A percentile compares a stretch with the other conserved stretches of the same genome.
These are phyloP conservation scores for Astrothelium subdiscretum DNA, from an alignment of 495 filamentous ascomycete genomes.

Conservation along the genomic window DNA sequence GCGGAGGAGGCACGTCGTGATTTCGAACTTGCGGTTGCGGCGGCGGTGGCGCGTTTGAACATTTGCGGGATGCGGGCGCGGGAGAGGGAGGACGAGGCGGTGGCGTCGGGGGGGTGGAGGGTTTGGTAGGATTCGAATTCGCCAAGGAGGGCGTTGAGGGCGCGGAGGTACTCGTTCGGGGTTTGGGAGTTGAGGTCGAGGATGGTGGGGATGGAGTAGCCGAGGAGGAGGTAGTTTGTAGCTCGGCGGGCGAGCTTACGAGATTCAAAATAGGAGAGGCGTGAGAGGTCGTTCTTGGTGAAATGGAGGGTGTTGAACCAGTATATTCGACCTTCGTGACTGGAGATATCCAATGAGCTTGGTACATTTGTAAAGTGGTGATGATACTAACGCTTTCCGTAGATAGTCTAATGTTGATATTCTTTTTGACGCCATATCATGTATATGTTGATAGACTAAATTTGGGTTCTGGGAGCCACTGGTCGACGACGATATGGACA, in stretches of 20 bases:
- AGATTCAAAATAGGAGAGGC: slow-evolving; percentile 73
- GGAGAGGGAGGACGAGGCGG: slow-evolving; percentile 56
- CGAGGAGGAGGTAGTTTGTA: slow-evolving; percentile 86
- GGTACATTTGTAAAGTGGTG: background rate
- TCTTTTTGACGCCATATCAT: slow-evolving; percentile 79
- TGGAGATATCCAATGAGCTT: slow-evolving; percentile 23
- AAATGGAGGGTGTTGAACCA: slow-evolving; percentile 97
- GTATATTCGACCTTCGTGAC: slow-evolving; percentile 85
- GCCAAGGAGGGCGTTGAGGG: slow-evolving; percentile 70
- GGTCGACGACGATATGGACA: slow-evolving; percentile 9
- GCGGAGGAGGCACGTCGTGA: slow-evolving; percentile 62
- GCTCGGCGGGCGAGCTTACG: slow-evolving; percentile 74
- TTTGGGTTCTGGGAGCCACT: slow-evolving; percentile 51
- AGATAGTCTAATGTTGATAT: slow-evolving; percentile 95
- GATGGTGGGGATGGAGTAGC: slow-evolving; percentile 78
- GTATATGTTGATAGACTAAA: slow-evolving; percentile 69
- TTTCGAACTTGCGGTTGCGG: slow-evolving; percentile 46
- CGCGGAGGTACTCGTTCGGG: slow-evolving; percentile 72
- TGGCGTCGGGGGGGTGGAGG: slow-evolving; percentile 66
- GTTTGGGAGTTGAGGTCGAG: slow-evolving; percentile 72
- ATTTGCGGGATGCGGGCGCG: slow-evolving; percentile 74
- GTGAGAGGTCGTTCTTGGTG: slow-evolving; percentile 64
- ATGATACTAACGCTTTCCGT: slow-evolving; percentile 62
- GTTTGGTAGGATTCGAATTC: slow-evolving; percentile 92
- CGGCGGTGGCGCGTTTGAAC: slow-evolving; percentile 63